Evolutionary conservation across 169 alveolate genomes (phyloP), one percentile per base, ranked within the genome.

Genomic region (Plasmodium ovale): DNA sequence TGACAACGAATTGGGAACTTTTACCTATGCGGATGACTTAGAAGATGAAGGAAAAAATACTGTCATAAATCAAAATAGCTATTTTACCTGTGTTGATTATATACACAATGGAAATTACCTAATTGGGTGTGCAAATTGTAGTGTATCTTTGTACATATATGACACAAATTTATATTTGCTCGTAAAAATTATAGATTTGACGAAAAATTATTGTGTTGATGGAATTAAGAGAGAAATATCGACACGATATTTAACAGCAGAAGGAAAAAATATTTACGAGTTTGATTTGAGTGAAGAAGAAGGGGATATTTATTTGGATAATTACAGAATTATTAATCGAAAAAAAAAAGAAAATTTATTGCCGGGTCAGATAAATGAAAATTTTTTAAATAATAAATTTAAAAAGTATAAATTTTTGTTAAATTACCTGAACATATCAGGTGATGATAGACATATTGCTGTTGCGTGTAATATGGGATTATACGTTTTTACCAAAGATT

Each of bases 381-480:
- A 74, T 37, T 60, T 21, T 37, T 14, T 74, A 47, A 65, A 59
- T 37, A 74, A 39, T 37, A 74, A 58, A 37, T 74, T 74, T 37
- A 87, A 87, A 35, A 79, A 87, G 25, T 53, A 72, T 33, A 84
- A 91, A 29, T 77, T 91, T 37, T 39, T 31, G 19, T 87, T 91
- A 21, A 60, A 87, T 60, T 47, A 59, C 1, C 19, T 91, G 14
- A 51, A 74, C 47, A 87, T 91, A 29, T 91, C 94, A 2, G 92
- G 92, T 14, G 89, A 91, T 37, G 91, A 91, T 12, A 68, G 89
- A 39, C 94, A 91, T 37, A 85, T 91, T 68, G 89, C 89, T 12
- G 92, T 92, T 21, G 88, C 94, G n/a, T 70, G 92, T 42, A 91
- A 82, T 47, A 65, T 35, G 6, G 94, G 94, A 35, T 72, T 88